Conservation (phyloP, 2,329 filamentous ascomycete species). For the Aspergillus arachidicola region DNA sequence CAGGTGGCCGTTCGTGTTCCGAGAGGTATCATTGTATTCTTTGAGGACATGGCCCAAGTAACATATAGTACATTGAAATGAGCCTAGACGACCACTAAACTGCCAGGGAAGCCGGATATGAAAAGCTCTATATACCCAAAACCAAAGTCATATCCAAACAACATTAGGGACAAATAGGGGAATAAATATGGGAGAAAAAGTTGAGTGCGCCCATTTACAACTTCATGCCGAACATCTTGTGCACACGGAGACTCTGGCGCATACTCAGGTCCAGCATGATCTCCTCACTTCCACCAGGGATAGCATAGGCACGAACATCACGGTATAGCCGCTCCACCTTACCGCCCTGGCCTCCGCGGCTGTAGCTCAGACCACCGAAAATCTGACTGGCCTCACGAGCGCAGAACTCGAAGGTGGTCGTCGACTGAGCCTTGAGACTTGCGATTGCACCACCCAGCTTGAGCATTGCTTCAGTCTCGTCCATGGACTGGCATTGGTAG, state of each 20-base stretch:
- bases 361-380: constrained; percentile 92
- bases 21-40: not conserved
- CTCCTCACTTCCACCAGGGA: constrained; percentile 94
- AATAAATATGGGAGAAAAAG: constrained; percentile 4
- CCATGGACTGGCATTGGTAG: constrained; percentile 91
- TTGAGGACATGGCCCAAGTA: not conserved
- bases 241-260: constrained; percentile 83
- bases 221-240: constrained; percentile 94
- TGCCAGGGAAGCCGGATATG: not conserved
- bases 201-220: constrained; percentile 56
- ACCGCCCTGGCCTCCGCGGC: constrained; percentile 87
- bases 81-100: not conserved
- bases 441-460: constrained; percentile 94
- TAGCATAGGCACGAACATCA: constrained; percentile 93
- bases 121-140: constrained; percentile 12
- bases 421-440: constrained; percentile 88
- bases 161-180: not conserved
- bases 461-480: constrained; percentile 92
- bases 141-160: constrained; percentile 11
- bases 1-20: not conserved
- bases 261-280: constrained; percentile 99
- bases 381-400: constrained; percentile 96
- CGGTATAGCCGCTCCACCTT: constrained; percentile 95
- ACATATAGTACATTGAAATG: constrained; percentile 15
- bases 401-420: constrained; percentile 95